Evolutionary conservation across 768 basidiomycete genomes (phyloP), one percentile per base, ranked within the genome.

Genomic region (Leccinum variicolor): DNA sequence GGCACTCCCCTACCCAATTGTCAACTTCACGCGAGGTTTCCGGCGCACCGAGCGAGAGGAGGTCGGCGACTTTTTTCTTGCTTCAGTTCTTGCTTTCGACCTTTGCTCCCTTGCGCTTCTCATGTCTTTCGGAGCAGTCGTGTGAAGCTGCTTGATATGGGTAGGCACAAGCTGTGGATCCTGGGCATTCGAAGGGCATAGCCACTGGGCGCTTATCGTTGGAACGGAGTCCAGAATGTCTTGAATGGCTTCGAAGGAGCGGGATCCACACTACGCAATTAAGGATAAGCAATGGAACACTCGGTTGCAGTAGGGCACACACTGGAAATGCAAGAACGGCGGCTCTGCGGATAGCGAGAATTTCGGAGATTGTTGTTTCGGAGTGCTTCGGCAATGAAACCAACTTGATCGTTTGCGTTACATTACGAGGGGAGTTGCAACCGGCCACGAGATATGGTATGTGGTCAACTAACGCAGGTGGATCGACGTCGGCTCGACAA

Each of bases 111-210:
- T 92, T 31, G 85, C 84, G 31, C 74, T 78, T 66, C 81, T 89
- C 81, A 92, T 89, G 64, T 94, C 89, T 64, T 82, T 85, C 2
- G 92, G 92, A 4, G 85, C 83, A 28, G 85, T 84, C 3, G 93
- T 94, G 17, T 81, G 80, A 21, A 93, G 68, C 62, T 92, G 90
- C 66, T 94, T 95, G 62, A 93, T 79, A 66, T 92, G 87, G 0
- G 91, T 92, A 3, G 87, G 84, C 43, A 89, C 73, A 25, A 86
- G 75, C 17, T 71, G 54, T 47, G 55, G 51, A 57, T 56, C 15
- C 58, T 65, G 39, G 55, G 57, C 28, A 6, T 53, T 51, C 14
- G 62, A 47, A 31, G 72, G 64, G 4, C 77, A 71, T 14, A 83
- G 75, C 92, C 92, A 95, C 6, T 85, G 75, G 0, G 90, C 90